Percentiles rank a stretch among this genome's conserved stretches.
phyloP scores from a whole-genome alignment of 441 rosid species.

The Codiaeum variegatum region DNA sequence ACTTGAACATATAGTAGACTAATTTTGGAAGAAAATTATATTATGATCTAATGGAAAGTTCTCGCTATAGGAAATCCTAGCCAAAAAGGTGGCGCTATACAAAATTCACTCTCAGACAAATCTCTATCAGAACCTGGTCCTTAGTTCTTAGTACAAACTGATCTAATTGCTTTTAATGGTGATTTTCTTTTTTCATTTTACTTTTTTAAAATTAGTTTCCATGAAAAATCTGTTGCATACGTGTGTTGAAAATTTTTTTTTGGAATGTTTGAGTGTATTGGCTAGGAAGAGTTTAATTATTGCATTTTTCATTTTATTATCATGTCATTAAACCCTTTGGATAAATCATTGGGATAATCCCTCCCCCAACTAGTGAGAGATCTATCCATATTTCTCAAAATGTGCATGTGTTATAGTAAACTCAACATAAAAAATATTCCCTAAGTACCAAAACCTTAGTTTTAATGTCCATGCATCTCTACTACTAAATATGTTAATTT shows the following conservation, averaged over 20 bases:
- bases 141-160: conserved; percentile 80
- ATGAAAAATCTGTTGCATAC: no score
- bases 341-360: no score
- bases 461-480: not conserved
- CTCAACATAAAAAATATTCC: not conserved
- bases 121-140: conserved; percentile 73
- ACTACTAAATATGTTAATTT: not conserved
- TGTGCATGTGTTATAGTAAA: not conserved
- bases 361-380: no score
- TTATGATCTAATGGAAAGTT: conserved; percentile 16
- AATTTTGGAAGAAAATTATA: not conserved
- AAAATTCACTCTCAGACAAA: conserved; percentile 85
- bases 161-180: conserved; percentile 14
- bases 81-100: conserved; percentile 81
- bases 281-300: no score
- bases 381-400: not conserved
- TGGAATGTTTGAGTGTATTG: no score
- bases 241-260: no score
- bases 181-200: no score
- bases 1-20: not conserved
- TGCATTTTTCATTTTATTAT: no score
- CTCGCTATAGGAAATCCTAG: conserved; percentile 67
- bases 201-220: no score
- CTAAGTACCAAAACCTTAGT: not conserved
- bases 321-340: no score